Conservation (phyloP, 108 stramenopile genomes). For the Parmales sp. region DNA sequence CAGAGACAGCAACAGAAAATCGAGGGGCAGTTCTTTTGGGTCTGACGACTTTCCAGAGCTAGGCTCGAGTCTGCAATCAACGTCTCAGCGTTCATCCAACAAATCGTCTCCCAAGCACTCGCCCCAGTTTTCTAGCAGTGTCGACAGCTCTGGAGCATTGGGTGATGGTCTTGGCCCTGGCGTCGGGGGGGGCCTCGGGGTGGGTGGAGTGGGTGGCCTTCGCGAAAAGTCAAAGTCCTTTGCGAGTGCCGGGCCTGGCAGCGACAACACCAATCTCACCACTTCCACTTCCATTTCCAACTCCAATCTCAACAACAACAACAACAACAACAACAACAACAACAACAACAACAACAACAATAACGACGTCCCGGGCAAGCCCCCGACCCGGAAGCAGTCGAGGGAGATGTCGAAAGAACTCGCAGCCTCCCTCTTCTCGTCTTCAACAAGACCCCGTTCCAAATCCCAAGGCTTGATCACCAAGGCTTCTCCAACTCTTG, state of each 20-base stretch:
- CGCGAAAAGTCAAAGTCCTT: background rate
- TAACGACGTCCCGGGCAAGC: background rate
- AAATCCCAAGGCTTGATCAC: background rate
- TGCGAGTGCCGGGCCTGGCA: background rate
- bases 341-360: background rate
- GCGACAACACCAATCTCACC: background rate
- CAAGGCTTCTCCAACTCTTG: background rate
- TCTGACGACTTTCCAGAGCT: too few relatives aligned
- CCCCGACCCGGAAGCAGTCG: background rate
- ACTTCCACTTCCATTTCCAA: background rate
- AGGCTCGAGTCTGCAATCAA: too few relatives aligned
- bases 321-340: background rate
- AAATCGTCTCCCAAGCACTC: too few relatives aligned
- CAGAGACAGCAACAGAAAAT: too few relatives aligned
- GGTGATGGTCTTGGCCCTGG: too few relatives aligned
- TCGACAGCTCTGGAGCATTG: too few relatives aligned
- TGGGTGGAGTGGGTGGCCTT: too few relatives aligned
- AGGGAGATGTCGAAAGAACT: background rate
- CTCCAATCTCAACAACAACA: background rate
- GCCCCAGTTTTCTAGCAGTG: too few relatives aligned
- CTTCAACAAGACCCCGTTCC: background rate
- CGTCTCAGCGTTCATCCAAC: too few relatives aligned
- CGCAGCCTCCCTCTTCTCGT: background rate
- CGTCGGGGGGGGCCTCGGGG: too few relatives aligned
- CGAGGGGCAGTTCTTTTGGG: too few relatives aligned